Conservation (phyloP, 1,284 basidiomycete genomes). For the Microbotryum silenes-acaulis region DNA sequence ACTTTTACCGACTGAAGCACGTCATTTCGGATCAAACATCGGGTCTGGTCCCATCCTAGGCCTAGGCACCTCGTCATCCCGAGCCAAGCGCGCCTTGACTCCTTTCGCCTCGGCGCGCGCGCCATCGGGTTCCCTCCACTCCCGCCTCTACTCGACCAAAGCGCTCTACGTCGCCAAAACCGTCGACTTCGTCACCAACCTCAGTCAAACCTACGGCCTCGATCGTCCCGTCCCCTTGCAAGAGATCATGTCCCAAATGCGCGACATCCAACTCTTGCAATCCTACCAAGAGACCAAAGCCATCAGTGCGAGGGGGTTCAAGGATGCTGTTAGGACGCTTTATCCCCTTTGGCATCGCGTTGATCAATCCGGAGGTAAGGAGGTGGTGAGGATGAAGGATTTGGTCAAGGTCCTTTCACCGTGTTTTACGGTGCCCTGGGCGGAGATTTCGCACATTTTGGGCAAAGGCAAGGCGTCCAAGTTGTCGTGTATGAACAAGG, state of each 20-base stretch:
- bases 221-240: not conserved
- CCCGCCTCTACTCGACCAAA: too few relatives aligned
- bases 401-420: conserved; percentile 12
- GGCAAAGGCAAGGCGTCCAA: not conserved
- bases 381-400: conserved; percentile 8
- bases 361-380: conserved; percentile 5
- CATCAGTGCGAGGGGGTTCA: conserved; percentile 22
- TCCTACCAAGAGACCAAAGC: not conserved
- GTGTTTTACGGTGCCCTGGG: conserved; percentile 20
- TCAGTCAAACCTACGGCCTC: too few relatives aligned
- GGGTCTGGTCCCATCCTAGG: too few relatives aligned
- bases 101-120: too few relatives aligned
- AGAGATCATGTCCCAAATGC: conserved; percentile 20
- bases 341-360: conserved; percentile 22
- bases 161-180: too few relatives aligned
- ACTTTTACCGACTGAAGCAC: too few relatives aligned
- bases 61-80: too few relatives aligned
- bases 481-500: conserved; percentile 6
- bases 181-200: too few relatives aligned
- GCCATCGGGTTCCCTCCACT: too few relatives aligned
- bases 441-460: conserved; percentile 17
- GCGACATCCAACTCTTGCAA: conserved; percentile 22
- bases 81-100: too few relatives aligned
- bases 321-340: conserved; percentile 20
- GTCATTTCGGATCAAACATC: too few relatives aligned